These are phyloP conservation scores for Lathyrus tuberosus DNA, from an alignment of 306 rosid species.

Conservation along the genomic window DNA sequence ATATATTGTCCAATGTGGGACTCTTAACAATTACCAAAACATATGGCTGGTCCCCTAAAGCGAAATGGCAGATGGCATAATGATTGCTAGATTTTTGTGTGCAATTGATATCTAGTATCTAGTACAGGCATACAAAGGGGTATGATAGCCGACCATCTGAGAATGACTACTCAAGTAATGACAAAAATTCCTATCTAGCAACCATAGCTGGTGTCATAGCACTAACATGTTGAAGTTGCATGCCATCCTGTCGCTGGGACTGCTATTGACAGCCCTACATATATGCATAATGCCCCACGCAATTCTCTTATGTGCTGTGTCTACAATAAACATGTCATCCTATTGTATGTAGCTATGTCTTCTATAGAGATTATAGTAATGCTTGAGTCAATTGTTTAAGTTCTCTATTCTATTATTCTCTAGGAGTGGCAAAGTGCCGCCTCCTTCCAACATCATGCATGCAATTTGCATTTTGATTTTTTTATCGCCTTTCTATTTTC, in stretches of 20 bases:
- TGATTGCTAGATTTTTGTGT: not conserved
- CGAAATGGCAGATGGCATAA: not conserved
- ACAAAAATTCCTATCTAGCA: not conserved
- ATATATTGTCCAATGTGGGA: too few relatives aligned
- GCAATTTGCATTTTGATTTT: constrained; percentile 17
- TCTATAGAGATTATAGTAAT: not conserved
- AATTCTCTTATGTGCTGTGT: not conserved
- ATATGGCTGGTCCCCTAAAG: not conserved
- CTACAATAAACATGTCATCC: not conserved
- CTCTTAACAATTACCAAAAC: too few relatives aligned
- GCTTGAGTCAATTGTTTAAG: not conserved
- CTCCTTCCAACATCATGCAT: constrained; percentile 1
- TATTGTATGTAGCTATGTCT: constrained; percentile 6
- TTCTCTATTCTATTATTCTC: not conserved
- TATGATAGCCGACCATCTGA: not conserved
- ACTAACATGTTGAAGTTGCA: not conserved
- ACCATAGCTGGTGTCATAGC: not conserved
- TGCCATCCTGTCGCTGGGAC: constrained; percentile 1
- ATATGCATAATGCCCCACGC: constrained; percentile 21
- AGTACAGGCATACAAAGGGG: not conserved
- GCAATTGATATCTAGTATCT: not conserved
- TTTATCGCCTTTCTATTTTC: not conserved
- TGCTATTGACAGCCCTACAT: not conserved
- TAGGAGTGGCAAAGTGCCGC: not conserved
- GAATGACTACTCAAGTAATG: not conserved